phyloP scores from a whole-genome alignment of 345 rosid genomes.

The Cardamine chenopodiifolia region DNA sequence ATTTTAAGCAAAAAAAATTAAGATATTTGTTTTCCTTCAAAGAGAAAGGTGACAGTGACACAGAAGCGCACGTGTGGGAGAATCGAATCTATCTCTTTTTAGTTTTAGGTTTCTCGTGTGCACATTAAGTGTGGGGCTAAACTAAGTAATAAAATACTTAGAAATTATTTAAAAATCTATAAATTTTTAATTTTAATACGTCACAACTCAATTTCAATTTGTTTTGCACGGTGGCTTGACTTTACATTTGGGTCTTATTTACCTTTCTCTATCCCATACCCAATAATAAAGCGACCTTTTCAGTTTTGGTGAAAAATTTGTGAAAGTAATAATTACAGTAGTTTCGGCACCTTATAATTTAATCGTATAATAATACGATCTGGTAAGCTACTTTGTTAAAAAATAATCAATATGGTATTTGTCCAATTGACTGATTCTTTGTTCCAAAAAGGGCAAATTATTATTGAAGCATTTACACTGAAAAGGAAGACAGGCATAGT shows the following conservation, averaged over 20 bases:
- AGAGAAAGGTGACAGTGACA: slow-evolving; percentile 32
- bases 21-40: not conserved
- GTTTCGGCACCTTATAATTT: slow-evolving; percentile 21
- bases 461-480: slow-evolving; percentile 39
- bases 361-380: slow-evolving; percentile 12
- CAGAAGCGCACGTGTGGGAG: slow-evolving; percentile 45
- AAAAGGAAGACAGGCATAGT: slow-evolving; percentile 29
- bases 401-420: slow-evolving; percentile 7
- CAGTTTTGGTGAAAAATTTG: not conserved
- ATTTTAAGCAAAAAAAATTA: not conserved
- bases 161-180: too few relatives aligned
- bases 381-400: slow-evolving; percentile 25
- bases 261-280: slow-evolving; percentile 9
- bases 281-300: slow-evolving; percentile 12
- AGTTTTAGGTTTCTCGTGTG: slow-evolving; percentile 36
- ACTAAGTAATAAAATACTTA: slow-evolving; percentile 18
- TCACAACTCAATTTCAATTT: slow-evolving; percentile 39
- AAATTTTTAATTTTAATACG: too few relatives aligned
- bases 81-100: slow-evolving; percentile 42
- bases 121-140: slow-evolving; percentile 41
- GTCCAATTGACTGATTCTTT: slow-evolving; percentile 34
- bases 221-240: slow-evolving; percentile 51
- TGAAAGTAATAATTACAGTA: not conserved
- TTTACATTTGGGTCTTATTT: slow-evolving; percentile 28
- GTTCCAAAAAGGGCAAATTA: slow-evolving; percentile 29